Conservation (phyloP, 1,284 basidiomycete species). For the Rhodotorula glutinis region DNA sequence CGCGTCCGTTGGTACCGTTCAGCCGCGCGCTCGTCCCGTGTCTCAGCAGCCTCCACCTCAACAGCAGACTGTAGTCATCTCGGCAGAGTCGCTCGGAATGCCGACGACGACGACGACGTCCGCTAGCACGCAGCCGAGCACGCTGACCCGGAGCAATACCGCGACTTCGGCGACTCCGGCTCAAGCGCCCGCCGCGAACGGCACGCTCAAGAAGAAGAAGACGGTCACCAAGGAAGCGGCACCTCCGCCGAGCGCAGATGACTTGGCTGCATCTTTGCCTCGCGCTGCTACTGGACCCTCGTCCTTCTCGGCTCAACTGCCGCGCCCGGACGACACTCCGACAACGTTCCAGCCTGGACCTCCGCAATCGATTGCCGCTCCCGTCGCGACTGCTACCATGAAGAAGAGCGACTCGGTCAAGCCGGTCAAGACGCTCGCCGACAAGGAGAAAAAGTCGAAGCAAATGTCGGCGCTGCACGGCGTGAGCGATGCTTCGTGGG, state of each 20-base stretch:
- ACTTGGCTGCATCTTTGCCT: conserved; percentile 28
- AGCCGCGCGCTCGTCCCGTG: background rate
- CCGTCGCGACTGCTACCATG: background rate
- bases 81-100: conserved; percentile 34
- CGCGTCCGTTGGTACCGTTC: background rate
- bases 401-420: conserved; percentile 3
- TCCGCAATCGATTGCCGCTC: conserved; percentile 2
- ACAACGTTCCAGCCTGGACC: background rate
- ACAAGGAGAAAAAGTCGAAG: conserved; percentile 28
- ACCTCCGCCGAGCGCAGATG: conserved; percentile 20
- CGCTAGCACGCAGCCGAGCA: background rate
- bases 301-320: conserved; percentile 22
- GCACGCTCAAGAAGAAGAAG: conserved; percentile 32
- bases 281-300: conserved; percentile 10
- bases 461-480: conserved; percentile 26
- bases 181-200: background rate
- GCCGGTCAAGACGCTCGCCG: conserved; percentile 15
- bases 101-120: conserved; percentile 21
- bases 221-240: background rate
- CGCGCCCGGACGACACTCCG: conserved; percentile 22
- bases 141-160: conserved; percentile 1
- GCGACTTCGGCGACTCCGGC: conserved; percentile 4
- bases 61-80: conserved; percentile 28
- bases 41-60: too few relatives aligned
- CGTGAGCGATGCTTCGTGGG: conserved; percentile 26